A percentile compares a stretch with the other conserved stretches of the same genome.
Conservation (phyloP, 805 yeast species). For the Alloascoidea hylecoeti region DNA sequence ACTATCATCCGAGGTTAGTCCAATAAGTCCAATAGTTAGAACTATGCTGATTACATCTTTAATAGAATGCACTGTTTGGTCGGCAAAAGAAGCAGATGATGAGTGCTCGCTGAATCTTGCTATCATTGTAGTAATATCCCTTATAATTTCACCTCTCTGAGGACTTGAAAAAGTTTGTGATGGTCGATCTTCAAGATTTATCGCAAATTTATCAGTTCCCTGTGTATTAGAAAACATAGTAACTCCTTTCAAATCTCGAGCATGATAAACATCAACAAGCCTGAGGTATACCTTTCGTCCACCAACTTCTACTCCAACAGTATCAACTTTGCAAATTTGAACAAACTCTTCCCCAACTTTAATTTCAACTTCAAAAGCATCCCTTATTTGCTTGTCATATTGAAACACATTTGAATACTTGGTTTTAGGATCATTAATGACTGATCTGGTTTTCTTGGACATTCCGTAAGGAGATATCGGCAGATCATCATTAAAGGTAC, state of each 20-base stretch:
- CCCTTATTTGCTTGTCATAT: conserved; percentile 18
- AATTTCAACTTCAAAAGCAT: conserved; percentile 44
- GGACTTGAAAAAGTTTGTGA: conserved; percentile 8
- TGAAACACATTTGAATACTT: neutral
- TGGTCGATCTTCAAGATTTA: neutral
- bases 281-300: neutral
- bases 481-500: conserved; percentile 25
- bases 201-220: conserved; percentile 37
- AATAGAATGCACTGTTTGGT: neutral
- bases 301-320: neutral
- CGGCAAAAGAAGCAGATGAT: neutral
- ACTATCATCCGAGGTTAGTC: conserved; percentile 44
- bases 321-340: conserved; percentile 25
- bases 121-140: neutral
- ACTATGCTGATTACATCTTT: conserved; percentile 42
- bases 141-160: conserved; percentile 15
- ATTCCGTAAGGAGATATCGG: conserved; percentile 25
- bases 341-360: conserved; percentile 59
- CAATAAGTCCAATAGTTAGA: conserved; percentile 51
- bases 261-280: neutral
- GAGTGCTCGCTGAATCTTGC: neutral
- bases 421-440: conserved; percentile 13
- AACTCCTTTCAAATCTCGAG: neutral
- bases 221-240: conserved; percentile 43
- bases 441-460: conserved; percentile 23